Percentiles rank a stretch among this genome's conserved stretches.
Conservation (phyloP, 225 moss, liverwort and hornwort genomes). For the Marchantia paleacea region DNA sequence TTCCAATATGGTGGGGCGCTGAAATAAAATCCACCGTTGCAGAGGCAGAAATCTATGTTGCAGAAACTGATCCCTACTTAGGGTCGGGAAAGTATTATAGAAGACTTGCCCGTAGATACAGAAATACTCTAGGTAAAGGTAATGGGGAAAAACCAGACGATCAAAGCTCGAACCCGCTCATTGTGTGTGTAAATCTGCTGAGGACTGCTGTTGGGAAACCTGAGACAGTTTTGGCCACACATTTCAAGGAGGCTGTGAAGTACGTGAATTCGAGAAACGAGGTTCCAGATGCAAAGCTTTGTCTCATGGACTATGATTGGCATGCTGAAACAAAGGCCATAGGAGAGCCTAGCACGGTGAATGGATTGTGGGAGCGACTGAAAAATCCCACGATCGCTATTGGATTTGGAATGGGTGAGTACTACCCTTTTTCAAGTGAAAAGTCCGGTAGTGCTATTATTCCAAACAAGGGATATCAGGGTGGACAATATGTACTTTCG, state of each 20-base stretch:
- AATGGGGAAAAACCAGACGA: slow-evolving; percentile 28
- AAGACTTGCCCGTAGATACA: slow-evolving; percentile 68
- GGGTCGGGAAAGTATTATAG: slow-evolving; percentile 72
- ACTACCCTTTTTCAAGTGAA: slow-evolving; percentile 48
- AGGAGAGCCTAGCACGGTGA: slow-evolving; percentile 84
- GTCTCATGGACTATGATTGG: slow-evolving; percentile 87
- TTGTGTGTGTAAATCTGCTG: slow-evolving; percentile 84
- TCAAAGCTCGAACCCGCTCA: slow-evolving; percentile 32
- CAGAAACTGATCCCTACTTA: slow-evolving; percentile 72
- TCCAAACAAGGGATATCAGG: slow-evolving; percentile 55
- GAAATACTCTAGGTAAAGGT: slow-evolving; percentile 32
- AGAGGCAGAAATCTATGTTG: slow-evolving; percentile 94
- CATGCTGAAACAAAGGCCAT: slow-evolving; percentile 83
- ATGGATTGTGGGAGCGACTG: slow-evolving; percentile 77
- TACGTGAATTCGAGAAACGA: slow-evolving; percentile 65
- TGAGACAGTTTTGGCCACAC: slow-evolving; percentile 63
- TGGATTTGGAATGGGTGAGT: slow-evolving; percentile 83
- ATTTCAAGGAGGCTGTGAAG: slow-evolving; percentile 64
- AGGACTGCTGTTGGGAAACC: slow-evolving; percentile 79
- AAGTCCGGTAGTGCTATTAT: slow-evolving; percentile 42
- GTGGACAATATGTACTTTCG: slow-evolving; percentile 61
- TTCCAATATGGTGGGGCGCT: slow-evolving; percentile 99
- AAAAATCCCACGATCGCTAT: slow-evolving; percentile 68
- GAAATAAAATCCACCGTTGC: slow-evolving; percentile 92
- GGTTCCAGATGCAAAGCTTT: slow-evolving; percentile 68